Percentiles rank a stretch among this genome's conserved stretches.
These are phyloP conservation scores for Typha latifolia DNA, from an alignment of 176 grass and related monocot species.

Conservation along the genomic window DNA sequence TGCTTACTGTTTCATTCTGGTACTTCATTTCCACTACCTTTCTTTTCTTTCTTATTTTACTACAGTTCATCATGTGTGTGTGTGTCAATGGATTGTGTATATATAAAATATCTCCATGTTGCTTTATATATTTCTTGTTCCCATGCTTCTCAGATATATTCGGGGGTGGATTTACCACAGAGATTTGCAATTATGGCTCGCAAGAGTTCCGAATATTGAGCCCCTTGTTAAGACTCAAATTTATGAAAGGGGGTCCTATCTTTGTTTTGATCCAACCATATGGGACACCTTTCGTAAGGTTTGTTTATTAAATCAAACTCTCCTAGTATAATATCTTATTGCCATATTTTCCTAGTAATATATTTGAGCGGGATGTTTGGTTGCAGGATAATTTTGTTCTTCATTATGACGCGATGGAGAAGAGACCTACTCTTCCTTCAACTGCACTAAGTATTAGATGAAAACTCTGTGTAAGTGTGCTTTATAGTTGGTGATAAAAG, in stretches of 20 bases:
- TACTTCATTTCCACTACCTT: no score
- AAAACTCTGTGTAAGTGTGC: constrained; percentile 38
- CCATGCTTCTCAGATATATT: constrained; percentile 31
- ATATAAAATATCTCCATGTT: no score
- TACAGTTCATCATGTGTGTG: no score
- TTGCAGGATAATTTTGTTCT: constrained; percentile 85
- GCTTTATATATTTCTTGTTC: no score
- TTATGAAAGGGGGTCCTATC: constrained; percentile 78
- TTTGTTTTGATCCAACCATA: constrained; percentile 63
- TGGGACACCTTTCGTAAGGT: constrained; percentile 95
- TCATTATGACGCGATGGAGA: constrained; percentile 70
- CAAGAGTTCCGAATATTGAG: constrained; percentile 55
- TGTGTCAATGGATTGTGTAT: no score
- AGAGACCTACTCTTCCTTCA: constrained; percentile 50
- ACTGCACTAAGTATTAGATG: constrained; percentile 40
- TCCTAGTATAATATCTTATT: constrained; percentile 9
- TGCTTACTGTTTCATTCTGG: no score
- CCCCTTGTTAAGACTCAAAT: constrained; percentile 53
- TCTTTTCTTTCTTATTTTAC: no score
- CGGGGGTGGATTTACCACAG: constrained; percentile 97
- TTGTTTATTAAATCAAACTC: constrained; percentile 12
- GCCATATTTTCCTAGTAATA: constrained; percentile 6
- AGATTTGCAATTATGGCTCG: constrained; percentile 62
- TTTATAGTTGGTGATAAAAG: background rate
- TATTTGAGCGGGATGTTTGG: constrained; percentile 7